Base-by-base conservation (phyloP, 2,329 filamentous ascomycete genomes). In the Cercospora beticola region DNA sequence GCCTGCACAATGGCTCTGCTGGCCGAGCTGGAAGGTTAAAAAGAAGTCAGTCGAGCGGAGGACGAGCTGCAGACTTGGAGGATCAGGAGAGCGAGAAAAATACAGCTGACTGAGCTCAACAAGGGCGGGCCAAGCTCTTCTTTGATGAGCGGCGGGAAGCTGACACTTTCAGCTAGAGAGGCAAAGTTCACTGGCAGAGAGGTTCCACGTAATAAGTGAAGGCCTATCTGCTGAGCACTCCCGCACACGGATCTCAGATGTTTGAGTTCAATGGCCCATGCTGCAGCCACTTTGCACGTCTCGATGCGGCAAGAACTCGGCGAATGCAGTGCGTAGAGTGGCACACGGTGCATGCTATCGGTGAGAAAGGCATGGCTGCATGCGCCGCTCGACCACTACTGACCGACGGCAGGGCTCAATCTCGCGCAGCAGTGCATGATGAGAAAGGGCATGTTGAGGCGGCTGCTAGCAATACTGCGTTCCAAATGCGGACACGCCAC, bases 251-350 rank as follows among this genome's bases (percentile, higher is more conserved):
- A 43, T 46, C 31, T 31, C 26, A 23, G n/a, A 56, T 33, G 63
- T 52, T 65, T 60, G 66, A 68, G 66, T 68, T 68, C 66, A 60
- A 40, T 65, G 66, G 66, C 33, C 63, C 56, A 56, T 54, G 62
- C 46, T 43, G 46, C 36, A 57, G 30, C 66, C 66, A 64, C 56
- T 36, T 31, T 43, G 46, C 16, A 26, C 18, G 54, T 54, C 54
- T 46, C 61, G 43, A 43, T 64, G 30, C 30, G 31, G 65, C 60
- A 60, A 43, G 28, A 40, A 56, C 61, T 63, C 52, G 26, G 33
- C 28, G 26, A 9, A 28, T 18, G 49, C 23, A 57, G 49, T 14
- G 46, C 28, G 26, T 43, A 31, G 28, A 52, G 21, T 18, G 18
- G 54, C 36, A 43, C 36, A 43, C 16, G 14, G 33, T 14, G 54